Base-by-base conservation (phyloP, 2,329 filamentous ascomycete species). In the Cryphonectria nitschkei region DNA sequence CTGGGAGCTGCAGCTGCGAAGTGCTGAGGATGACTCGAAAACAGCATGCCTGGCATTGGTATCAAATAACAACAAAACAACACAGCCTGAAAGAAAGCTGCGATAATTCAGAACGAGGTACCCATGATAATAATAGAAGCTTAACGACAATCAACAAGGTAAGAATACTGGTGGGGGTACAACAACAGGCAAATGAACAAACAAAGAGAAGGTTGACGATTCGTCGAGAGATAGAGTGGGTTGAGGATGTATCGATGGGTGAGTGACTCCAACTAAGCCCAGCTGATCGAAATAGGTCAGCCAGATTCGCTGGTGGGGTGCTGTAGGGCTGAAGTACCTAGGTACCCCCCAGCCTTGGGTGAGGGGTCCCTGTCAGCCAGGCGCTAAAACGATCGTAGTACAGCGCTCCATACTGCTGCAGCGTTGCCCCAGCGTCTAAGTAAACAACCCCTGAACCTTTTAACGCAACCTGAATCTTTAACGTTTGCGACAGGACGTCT, bases 21-120 rank as follows among this genome's bases (percentile, higher is more conserved):
- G 54, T 56, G 26, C 26, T 26, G 37, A 16, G 61, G n/a, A 41
- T 39, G 61, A 43, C 41, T 46, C 22, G 37, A 63, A 63, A 41
- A 39, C 7, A 43, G 39, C 22, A 14, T 64, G 22, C 14, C 41
- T 37, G 11, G 34, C 32, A 74, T 37, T 66, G 39, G 13, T 43
- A 65, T 64, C 67, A 43, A 43, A 67, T 43, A 29, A 67, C 76
- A 75, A 75, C 3, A 74, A 82, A 82, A 79, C 76, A 78, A 79
- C 84, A 87, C 86, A 88, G 86, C 66, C 67, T 7, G 56, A 37
- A 34, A 58, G 37, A 43, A 73, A 78, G 86, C 86, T 81, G 86
- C 79, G 82, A 81, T 80, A 78, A 77, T 81, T 82, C 83, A 87
- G 80, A 81, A 79, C 79, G 79, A 80, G 76, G 78, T 80, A 79